Conservation (phyloP, 768 basidiomycete species). For the Amanita phalloides region DNA sequence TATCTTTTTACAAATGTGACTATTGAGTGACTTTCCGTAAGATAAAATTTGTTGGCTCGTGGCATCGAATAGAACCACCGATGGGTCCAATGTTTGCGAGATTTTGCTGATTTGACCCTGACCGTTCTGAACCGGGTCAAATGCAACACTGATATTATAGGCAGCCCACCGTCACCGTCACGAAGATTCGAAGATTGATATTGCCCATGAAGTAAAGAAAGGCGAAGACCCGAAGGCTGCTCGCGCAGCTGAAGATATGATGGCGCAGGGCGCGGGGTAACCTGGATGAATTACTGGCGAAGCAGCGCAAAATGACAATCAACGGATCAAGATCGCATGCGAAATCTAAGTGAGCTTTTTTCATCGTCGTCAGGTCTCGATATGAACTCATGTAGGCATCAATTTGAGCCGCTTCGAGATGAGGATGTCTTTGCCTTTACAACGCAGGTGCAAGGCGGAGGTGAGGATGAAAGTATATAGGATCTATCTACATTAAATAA, state of each 20-base stretch:
- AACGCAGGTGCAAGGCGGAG: neutral
- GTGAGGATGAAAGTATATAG: no score
- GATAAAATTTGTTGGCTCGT: no score
- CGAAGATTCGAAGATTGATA: neutral
- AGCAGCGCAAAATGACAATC: neutral
- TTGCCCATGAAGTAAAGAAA: neutral
- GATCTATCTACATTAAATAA: no score
- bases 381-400: neutral
- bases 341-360: neutral
- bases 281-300: neutral
- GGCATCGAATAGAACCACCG: no score
- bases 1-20: no score
- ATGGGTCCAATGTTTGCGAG: no score
- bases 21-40: no score
- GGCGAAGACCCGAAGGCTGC: neutral
- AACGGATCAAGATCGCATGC: conserved; percentile 3
- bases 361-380: neutral
- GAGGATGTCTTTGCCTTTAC: neutral
- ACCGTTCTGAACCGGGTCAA: no score
- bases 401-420: neutral
- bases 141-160: neutral
- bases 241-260: no score
- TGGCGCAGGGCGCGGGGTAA: neutral
- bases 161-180: conserved; percentile 1
- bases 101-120: no score